These are phyloP conservation scores for Microcyclospora tardicrescens DNA, from an alignment of 2,329 filamentous ascomycete species.

Conservation along the genomic window DNA sequence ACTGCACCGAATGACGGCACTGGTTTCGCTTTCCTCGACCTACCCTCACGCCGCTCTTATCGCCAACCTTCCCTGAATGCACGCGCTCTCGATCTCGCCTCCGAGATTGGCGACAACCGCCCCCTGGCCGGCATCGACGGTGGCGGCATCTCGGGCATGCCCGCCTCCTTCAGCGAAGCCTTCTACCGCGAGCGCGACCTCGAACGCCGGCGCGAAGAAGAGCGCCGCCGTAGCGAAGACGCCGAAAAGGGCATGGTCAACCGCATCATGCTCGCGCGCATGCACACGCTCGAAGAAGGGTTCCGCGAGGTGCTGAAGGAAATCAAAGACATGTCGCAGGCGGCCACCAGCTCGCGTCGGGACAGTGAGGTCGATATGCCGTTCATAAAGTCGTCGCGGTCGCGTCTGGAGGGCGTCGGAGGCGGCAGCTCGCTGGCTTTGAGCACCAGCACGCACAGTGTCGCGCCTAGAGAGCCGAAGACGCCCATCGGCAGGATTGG, in stretches of 20 bases:
- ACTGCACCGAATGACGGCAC: conserved; percentile 11
- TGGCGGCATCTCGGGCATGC: conserved; percentile 22
- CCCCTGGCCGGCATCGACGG: conserved; percentile 46
- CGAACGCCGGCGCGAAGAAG: conserved; percentile 31
- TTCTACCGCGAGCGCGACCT: conserved; percentile 45
- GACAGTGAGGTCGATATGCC: conserved; percentile 16
- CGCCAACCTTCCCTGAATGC: conserved; percentile 52
- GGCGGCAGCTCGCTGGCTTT: background rate
- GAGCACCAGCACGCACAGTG: background rate
- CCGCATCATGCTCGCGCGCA: conserved; percentile 70
- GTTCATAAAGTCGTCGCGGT: background rate
- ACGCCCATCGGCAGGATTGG: conserved; percentile 14
- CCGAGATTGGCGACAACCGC: conserved; percentile 53
- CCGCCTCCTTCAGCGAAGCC: conserved; percentile 25
- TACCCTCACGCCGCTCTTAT: conserved; percentile 15
- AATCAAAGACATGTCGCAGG: conserved; percentile 20
- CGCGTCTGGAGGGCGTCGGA: background rate
- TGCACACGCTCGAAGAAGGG: conserved; percentile 86
- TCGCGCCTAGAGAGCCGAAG: conserved; percentile 7
- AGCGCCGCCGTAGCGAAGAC: conserved; percentile 24
- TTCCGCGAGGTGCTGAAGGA: conserved; percentile 53
- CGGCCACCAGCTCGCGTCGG: conserved; percentile 11
- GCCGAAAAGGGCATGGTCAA: conserved; percentile 60
- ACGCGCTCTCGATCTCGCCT: conserved; percentile 52
- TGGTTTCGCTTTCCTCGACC: conserved; percentile 17